phyloP scores from a whole-genome alignment of 331 rosid genomes.

The Pyracantha coccinea region DNA sequence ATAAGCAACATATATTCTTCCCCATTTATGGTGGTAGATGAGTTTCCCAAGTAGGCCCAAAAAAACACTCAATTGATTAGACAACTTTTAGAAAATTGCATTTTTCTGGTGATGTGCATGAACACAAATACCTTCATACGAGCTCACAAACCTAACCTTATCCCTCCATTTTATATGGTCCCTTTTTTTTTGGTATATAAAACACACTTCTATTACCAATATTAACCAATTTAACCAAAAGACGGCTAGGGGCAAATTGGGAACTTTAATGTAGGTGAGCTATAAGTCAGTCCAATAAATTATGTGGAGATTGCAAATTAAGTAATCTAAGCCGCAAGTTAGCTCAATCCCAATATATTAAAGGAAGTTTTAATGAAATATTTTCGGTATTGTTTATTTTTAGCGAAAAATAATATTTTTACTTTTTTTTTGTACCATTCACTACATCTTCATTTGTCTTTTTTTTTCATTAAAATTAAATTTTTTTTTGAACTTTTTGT shows the following conservation, averaged over 20 bases:
- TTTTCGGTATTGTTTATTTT: too few relatives aligned
- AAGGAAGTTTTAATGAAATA: too few relatives aligned
- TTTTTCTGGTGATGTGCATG: neutral
- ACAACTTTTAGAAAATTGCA: slow-evolving; percentile 4
- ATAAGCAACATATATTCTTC: too few relatives aligned
- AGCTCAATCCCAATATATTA: neutral
- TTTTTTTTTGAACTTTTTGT: too few relatives aligned
- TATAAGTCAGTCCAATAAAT: slow-evolving; percentile 2
- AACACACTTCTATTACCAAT: neutral
- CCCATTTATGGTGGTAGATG: too few relatives aligned
- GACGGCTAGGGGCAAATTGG: neutral
- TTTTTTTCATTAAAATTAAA: too few relatives aligned
- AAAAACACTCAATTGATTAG: neutral
- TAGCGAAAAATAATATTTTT: too few relatives aligned
- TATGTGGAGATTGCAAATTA: neutral
- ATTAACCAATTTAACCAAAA: too few relatives aligned
- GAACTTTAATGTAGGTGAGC: neutral
- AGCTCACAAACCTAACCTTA: neutral
- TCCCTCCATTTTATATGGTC: neutral
- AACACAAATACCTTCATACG: neutral
- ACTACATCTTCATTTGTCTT: too few relatives aligned
- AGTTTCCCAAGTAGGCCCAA: too few relatives aligned
- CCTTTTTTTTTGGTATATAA: neutral
- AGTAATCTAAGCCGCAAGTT: neutral
- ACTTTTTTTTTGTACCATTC: too few relatives aligned